Evolutionary conservation across 2,329 filamentous ascomycete species (phyloP).

Genomic region (Cladophialophora carrionii): DNA sequence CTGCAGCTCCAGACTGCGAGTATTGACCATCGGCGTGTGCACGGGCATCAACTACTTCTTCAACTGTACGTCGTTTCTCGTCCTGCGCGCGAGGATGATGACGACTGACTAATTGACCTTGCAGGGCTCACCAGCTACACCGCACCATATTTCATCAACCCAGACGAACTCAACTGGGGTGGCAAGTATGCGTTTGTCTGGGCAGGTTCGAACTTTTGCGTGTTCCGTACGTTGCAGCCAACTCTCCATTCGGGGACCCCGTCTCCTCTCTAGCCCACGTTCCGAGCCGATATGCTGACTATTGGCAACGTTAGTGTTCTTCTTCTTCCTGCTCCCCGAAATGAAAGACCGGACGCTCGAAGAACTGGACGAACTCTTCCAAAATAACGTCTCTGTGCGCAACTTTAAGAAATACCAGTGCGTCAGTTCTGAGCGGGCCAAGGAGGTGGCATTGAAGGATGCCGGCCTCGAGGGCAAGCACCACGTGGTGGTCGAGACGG

Average conservation of each 20-base stretch:
- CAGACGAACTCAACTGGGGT: constrained; percentile 47
- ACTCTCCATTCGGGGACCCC: not conserved
- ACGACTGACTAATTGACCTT: not conserved
- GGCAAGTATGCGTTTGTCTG: constrained; percentile 56
- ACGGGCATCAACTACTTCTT: constrained; percentile 49
- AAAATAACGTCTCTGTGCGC: constrained; percentile 27
- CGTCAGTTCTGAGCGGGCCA: constrained; percentile 23
- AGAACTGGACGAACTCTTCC: constrained; percentile 41
- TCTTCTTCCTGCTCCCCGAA: constrained; percentile 39
- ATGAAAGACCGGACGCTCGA: constrained; percentile 38
- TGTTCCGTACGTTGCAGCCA: constrained; percentile 43
- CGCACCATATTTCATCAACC: constrained; percentile 48
- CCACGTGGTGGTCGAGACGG: constrained; percentile 17
- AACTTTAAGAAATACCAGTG: constrained; percentile 28
- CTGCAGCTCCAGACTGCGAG: constrained; percentile 45
- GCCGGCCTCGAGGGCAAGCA: constrained; percentile 5
- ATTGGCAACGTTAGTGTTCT: not conserved
- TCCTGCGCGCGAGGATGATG: not conserved
- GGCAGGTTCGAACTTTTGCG: constrained; percentile 47
- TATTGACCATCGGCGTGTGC: constrained; percentile 46
- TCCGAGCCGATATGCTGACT: not conserved
- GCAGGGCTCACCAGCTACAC: constrained; percentile 47
- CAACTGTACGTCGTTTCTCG: constrained; percentile 34
- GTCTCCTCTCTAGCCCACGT: too few species aligned
- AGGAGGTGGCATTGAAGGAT: constrained; percentile 21